phyloP scores from a whole-genome alignment of 169 alveolate species.

The Plasmodium fragile region DNA sequence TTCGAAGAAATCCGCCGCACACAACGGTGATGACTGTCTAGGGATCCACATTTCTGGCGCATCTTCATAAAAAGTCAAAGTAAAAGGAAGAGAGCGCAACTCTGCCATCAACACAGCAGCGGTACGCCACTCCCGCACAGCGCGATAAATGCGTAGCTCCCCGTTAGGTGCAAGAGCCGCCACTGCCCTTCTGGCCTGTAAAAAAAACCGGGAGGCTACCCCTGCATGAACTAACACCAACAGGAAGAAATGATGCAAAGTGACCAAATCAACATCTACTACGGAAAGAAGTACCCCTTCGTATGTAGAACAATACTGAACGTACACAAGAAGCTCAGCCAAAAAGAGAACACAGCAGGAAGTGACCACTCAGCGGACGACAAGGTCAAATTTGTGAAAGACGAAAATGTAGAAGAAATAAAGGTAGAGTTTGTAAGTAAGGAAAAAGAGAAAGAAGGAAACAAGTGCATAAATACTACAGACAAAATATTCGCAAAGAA shows the following conservation, averaged over 20 bases:
- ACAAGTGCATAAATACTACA: slow-evolving; percentile 3
- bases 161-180: neutral
- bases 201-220: neutral
- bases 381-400: slow-evolving; percentile 17
- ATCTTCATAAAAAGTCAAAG: neutral
- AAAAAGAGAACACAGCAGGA: neutral
- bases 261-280: slow-evolving; percentile 35
- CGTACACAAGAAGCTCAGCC: neutral
- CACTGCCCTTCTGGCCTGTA: neutral
- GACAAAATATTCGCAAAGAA: slow-evolving; percentile 61
- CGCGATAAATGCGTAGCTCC: neutral
- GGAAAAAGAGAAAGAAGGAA: neutral
- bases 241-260: slow-evolving; percentile 10
- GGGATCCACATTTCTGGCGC: neutral
- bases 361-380: neutral
- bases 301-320: slow-evolving; percentile 46
- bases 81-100: neutral
- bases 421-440: slow-evolving; percentile 52
- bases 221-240: neutral
- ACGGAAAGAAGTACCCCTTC: slow-evolving; percentile 71
- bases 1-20: neutral
- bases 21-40: neutral
- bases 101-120: neutral
- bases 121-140: neutral
- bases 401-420: slow-evolving; percentile 46